Evolutionary conservation across 2,329 filamentous ascomycete species (phyloP).

Genomic region (Zalaria sp.): DNA sequence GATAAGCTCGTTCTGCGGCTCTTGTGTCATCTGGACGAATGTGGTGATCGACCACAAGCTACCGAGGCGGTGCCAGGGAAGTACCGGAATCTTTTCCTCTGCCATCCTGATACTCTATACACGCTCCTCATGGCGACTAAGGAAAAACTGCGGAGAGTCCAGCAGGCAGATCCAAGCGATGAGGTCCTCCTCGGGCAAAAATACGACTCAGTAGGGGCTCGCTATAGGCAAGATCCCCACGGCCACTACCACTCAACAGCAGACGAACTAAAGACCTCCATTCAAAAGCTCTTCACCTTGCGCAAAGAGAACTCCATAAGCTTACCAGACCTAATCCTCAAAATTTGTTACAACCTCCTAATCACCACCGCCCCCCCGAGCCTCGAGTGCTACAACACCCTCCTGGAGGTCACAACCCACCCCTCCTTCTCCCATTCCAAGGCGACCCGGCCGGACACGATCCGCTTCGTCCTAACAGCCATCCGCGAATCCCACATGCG

Average conservation of each 20-base stretch:
- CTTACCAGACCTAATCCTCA: conserved; percentile 12
- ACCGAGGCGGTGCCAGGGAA: conserved; percentile 10
- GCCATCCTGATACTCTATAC: no score
- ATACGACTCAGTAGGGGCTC: background rate
- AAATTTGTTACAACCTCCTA: conserved; percentile 51
- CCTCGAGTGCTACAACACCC: conserved; percentile 55
- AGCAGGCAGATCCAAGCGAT: no score
- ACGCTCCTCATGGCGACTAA: no score
- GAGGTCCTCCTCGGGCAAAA: background rate
- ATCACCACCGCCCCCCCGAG: conserved; percentile 45
- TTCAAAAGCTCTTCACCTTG: no score
- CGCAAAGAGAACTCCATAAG: no score
- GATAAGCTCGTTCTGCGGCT: conserved; percentile 25
- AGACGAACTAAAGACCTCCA: conserved; percentile 10
- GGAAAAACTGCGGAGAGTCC: no score
- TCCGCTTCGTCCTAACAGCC: conserved; percentile 14
- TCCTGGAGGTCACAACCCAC: conserved; percentile 30
- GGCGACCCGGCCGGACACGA: no score
- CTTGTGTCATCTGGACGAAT: conserved; percentile 13
- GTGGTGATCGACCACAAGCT: conserved; percentile 7
- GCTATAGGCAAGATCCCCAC: conserved; percentile 24
- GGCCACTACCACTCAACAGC: conserved; percentile 18
- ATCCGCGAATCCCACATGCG: conserved; percentile 23
- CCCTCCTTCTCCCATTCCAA: no score
- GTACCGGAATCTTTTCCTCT: conserved; percentile 4